phyloP scores from a whole-genome alignment of 169 alveolate species.

The Cryptosporidium baileyi region DNA sequence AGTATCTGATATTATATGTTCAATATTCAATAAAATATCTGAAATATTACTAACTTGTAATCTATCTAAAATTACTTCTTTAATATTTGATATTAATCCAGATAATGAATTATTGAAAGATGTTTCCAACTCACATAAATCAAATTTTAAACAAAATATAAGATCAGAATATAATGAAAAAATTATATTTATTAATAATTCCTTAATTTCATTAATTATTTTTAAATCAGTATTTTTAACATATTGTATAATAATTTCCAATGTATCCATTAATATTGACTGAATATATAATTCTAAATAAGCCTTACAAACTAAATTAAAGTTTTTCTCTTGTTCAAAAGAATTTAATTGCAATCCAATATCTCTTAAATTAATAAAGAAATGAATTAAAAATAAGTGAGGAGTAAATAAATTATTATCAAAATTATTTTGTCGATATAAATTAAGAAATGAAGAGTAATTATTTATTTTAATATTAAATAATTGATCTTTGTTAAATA shows the following conservation, averaged over 20 bases:
- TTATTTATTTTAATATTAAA: not conserved
- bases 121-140: too few species aligned
- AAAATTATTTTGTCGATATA: not conserved
- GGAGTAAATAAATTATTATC: conserved; percentile 5
- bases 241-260: not conserved
- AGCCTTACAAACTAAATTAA: not conserved
- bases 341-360: not conserved
- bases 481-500: not conserved
- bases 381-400: not conserved
- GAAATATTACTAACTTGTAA: not conserved
- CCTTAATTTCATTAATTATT: not conserved
- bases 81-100: too few species aligned
- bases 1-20: not conserved
- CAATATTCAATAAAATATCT: too few species aligned
- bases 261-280: not conserved
- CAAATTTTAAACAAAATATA: not conserved
- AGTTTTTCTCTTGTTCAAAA: not conserved
- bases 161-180: conserved; percentile 3
- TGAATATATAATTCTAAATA: not conserved
- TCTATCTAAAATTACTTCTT: not conserved
- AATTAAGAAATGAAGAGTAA: not conserved
- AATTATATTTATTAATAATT: not conserved
- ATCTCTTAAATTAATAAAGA: not conserved
- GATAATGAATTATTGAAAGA: too few species aligned
- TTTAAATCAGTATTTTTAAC: not conserved